Conservation (phyloP, 345 rosid species). For the Cardamine occulta region DNA sequence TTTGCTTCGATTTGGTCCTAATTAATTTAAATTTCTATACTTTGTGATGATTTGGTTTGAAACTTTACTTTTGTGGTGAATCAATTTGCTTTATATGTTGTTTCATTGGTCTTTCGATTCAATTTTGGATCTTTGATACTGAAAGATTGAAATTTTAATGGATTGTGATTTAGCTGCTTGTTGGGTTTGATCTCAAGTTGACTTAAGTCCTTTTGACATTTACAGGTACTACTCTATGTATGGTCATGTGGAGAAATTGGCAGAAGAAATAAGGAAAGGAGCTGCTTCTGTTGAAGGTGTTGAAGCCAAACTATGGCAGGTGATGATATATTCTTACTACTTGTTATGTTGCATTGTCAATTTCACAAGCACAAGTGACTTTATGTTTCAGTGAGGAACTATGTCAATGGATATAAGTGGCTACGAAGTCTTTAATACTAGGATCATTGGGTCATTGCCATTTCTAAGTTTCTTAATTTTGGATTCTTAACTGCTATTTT, state of each 20-base stretch:
- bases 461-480: not conserved
- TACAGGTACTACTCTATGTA: conserved; percentile 95
- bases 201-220: conserved; percentile 17
- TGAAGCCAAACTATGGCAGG: conserved; percentile 97
- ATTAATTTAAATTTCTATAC: not conserved
- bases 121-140: not conserved
- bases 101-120: conserved; percentile 4
- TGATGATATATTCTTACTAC: conserved; percentile 37
- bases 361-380: not conserved
- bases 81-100: not conserved
- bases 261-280: conserved; percentile 90
- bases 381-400: not conserved
- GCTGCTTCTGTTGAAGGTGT: conserved; percentile 96
- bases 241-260: conserved; percentile 91
- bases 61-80: not conserved
- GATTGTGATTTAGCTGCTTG: not conserved
- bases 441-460: conserved; percentile 11
- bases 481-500: conserved; percentile 1
- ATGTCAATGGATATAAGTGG: not conserved
- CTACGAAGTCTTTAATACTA: not conserved
- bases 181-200: conserved; percentile 22
- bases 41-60: conserved; percentile 16
- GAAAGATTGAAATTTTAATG: not conserved
- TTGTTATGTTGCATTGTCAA: conserved; percentile 16
- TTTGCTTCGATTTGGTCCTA: conserved; percentile 5